These are phyloP conservation scores for Lentinula detonsa DNA, from an alignment of 768 basidiomycete genomes.

Conservation along the genomic window DNA sequence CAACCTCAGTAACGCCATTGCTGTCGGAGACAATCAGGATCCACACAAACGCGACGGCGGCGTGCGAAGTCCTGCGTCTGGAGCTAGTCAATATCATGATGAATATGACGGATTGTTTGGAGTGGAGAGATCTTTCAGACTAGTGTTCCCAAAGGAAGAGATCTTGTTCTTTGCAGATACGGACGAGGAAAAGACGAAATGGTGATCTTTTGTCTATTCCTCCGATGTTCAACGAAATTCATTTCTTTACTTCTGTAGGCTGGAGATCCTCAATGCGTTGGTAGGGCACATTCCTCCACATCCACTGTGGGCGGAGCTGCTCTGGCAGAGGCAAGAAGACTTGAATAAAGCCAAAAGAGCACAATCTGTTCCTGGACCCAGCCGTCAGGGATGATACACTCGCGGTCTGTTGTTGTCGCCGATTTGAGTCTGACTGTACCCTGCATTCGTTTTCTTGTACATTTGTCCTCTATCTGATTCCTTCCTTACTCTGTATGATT, in stretches of 20 bases:
- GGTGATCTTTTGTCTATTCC: conserved; percentile 43
- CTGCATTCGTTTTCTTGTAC: neutral
- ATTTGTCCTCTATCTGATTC: neutral
- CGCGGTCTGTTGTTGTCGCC: neutral
- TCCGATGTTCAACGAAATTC: neutral
- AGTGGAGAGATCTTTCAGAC: conserved; percentile 79
- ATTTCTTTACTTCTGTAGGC: conserved; percentile 39
- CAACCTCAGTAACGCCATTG: conserved; percentile 77
- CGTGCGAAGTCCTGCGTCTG: conserved; percentile 39
- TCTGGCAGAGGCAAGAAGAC: conserved; percentile 77
- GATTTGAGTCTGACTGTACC: neutral
- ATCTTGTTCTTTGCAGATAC: conserved; percentile 91
- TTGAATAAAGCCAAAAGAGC: conserved; percentile 18
- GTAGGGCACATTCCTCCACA: conserved; percentile 89
- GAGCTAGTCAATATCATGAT: conserved; percentile 36
- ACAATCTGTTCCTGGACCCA: neutral
- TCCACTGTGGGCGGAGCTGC: conserved; percentile 87
- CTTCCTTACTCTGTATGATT: neutral
- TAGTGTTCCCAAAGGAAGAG: conserved; percentile 73
- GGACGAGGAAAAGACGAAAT: conserved; percentile 80
- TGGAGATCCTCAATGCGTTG: conserved; percentile 77
- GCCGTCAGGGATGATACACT: neutral
- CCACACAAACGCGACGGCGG: conserved; percentile 25
- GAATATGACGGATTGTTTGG: conserved; percentile 62
- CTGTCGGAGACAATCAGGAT: conserved; percentile 73